A percentile compares a stretch with the other conserved stretches of the same genome.
Evolutionary conservation across 108 stramenopile species (phyloP).

Genomic region (Cyclotella atomus): DNA sequence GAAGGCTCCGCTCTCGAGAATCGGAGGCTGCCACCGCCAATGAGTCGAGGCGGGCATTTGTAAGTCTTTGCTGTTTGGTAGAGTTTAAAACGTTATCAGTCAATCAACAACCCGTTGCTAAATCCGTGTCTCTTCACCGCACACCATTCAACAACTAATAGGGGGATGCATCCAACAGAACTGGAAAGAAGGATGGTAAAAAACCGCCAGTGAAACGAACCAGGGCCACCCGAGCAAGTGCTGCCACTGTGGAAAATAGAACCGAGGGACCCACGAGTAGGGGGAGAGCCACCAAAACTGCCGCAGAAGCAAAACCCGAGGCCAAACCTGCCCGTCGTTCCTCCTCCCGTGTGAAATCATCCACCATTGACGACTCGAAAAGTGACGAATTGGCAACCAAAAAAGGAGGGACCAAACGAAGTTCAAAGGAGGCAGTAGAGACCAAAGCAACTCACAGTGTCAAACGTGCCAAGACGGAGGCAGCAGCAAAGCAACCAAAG

Average conservation of each 20-base stretch:
- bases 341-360: constrained; percentile 11
- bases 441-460: constrained; percentile 1
- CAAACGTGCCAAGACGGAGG: constrained; percentile 17
- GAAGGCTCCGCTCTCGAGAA: constrained; percentile 25
- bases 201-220: not conserved
- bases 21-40: constrained; percentile 19
- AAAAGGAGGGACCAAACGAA: constrained; percentile 23
- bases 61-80: not conserved
- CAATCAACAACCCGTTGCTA: not conserved
- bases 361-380: not conserved
- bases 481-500: not conserved
- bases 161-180: constrained; percentile 41
- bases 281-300: not conserved
- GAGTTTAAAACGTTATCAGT: not conserved
- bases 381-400: constrained; percentile 14
- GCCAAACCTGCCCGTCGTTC: constrained; percentile 8
- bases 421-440: constrained; percentile 5
- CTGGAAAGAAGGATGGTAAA: constrained; percentile 12
- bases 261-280: not conserved
- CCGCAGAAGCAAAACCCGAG: not conserved
- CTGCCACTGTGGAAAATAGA: not conserved
- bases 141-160: constrained; percentile 6
- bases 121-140: not conserved
- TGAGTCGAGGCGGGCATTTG: constrained; percentile 30
- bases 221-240: constrained; percentile 9